Conservation (phyloP, 495 filamentous ascomycete species). For the Cercophora scortea region DNA sequence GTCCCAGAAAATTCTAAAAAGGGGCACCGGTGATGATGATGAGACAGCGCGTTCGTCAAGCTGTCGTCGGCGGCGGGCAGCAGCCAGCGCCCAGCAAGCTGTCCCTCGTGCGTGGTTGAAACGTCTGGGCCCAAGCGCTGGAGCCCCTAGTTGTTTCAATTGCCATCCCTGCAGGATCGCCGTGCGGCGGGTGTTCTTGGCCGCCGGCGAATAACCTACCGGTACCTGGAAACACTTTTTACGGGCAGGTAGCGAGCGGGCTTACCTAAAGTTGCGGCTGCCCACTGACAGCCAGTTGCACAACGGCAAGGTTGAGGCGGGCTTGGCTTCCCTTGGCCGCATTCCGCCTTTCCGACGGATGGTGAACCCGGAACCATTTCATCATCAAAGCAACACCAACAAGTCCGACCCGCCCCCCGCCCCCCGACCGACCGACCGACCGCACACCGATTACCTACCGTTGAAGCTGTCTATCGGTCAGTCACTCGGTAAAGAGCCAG, state of each 20-base stretch:
- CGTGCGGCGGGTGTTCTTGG: neutral
- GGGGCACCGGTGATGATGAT: neutral
- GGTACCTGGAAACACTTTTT: neutral
- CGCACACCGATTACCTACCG: too few species aligned
- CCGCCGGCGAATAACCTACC: neutral
- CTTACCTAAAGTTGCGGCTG: neutral
- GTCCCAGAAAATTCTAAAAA: neutral
- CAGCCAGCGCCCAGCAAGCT: neutral
- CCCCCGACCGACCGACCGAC: too few species aligned
- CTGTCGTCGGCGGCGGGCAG: neutral
- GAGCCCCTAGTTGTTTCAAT: constrained; percentile 24
- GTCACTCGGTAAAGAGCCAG: neutral
- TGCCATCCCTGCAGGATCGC: constrained; percentile 1
- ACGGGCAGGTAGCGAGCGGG: neutral
- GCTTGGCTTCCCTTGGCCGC: too few species aligned
- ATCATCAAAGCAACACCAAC: too few species aligned
- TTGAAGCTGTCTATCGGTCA: too few species aligned
- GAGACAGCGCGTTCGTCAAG: neutral
- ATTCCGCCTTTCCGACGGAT: too few species aligned
- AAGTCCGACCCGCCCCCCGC: too few species aligned
- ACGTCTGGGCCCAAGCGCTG: constrained; percentile 18
- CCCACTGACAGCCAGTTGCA: too few species aligned
- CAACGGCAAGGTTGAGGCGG: too few species aligned
- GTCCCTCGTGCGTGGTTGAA: constrained; percentile 12
- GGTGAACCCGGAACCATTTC: too few species aligned